Base-by-base conservation (phyloP, 2,329 filamentous ascomycete species). In the Cladosporium colombiae region DNA sequence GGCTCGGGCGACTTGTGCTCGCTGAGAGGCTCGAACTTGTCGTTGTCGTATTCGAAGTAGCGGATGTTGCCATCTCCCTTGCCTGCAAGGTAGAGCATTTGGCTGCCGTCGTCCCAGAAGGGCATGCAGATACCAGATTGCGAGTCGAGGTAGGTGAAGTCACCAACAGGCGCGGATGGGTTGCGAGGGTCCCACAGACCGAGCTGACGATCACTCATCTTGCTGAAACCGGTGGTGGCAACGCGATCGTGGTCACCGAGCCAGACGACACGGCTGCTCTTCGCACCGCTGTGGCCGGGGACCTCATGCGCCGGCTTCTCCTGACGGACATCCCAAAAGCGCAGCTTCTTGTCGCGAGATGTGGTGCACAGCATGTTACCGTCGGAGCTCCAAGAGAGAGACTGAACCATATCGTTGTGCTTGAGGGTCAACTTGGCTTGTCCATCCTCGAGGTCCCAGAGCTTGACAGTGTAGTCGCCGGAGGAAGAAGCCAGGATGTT, bases 61-160 rank as follows among this genome's bases (percentile, higher is more conserved):
- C 95, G 93, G 76, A 99, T 99, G 81, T 99, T 99, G 75, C 95
- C 95, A 77, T 99, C 95, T 79, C 94, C 95, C 84, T 98, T 98
- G 77, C 95, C 95, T 74, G 95, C 95, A 76, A 99, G 86, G 80
- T 97, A 99, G 75, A 99, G 84, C 78, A 92, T 96, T 81, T 95
- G 93, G 62, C 92, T 97, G 68, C 93, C 92, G 68, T 98, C 94
- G 77, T 99, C 95, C 95, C 95, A 99, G 86, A 99, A 98, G 35
- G 95, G 95, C 92, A 99, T 97, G 85, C 93, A 96, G 67, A 99
- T 93, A 77, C 95, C 95, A 55, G 94, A 97, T 74, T 97, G 97
- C 56, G 92, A 96, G 80, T 99, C 95, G 58, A 99, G 86, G 72
- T 91, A 91, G 73, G 87, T 89, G 81, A 97, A 97, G 65, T 73